Base-by-base conservation (phyloP, 2,329 filamentous ascomycete species). In the Periconia digitata region DNA sequence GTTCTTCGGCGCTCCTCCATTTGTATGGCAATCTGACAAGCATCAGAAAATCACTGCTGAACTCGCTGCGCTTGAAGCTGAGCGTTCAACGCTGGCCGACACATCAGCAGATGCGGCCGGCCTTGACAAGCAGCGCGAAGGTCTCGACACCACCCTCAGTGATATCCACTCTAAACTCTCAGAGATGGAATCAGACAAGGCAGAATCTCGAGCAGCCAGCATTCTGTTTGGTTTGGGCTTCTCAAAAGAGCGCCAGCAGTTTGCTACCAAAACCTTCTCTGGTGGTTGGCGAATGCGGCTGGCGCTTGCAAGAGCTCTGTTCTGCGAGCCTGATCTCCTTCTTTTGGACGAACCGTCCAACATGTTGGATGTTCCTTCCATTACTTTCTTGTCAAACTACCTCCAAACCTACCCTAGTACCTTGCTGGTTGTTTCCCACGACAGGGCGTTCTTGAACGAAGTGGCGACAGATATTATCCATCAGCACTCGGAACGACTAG, bases 341-440 rank as follows among this genome's bases (percentile, higher is more conserved):
- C 82, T 99, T 71, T 90, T 99, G 61, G 94, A 99, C 78, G 94
- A 99, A 85, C 94, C 94, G 76, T 97, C 92, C 47, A 97, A 97
- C 85, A 97, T 97, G 92, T 91, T 99, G 90, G 94, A 97, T 75
- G 94, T 99, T 49, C 94, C 94, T n/a, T 97, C 94, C 20, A 97
- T 99, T 68, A 95, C 94, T 47, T 99, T 97, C 83, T 82, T 99
- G 70, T 89, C 92, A 40, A 92, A 92, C 66, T 99, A 99, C 69
- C 86, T 99, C 8, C 92, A 96, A 72, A 80, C 79, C 41, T 99
- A 99, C 69, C 92, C 92, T 34, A 96, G 90, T 73, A 97, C 94
- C 2, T 85, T 99, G 22, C 80, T 99, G 13, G 92, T 99, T 45
- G 94, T 99, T 56, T 96, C 90, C 72, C 94, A 99, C 88, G 94